These are phyloP conservation scores for Kwoniella europaea DNA, from an alignment of 768 basidiomycete species.

Conservation along the genomic window DNA sequence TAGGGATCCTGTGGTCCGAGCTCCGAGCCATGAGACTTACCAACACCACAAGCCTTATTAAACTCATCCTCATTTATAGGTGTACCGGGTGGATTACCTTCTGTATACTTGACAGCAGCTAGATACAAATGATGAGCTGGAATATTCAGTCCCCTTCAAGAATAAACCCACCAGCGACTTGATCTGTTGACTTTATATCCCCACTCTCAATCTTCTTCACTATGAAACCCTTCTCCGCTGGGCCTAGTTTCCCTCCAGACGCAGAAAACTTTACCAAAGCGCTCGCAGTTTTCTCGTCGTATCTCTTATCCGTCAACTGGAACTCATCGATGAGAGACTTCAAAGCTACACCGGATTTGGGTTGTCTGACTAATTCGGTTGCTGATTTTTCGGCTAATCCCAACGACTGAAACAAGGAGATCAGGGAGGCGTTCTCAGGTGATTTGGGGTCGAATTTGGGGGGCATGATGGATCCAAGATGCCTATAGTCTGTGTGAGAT, in stretches of 20 bases:
- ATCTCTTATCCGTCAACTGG: conserved; percentile 60
- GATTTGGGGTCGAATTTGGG: conserved; percentile 60
- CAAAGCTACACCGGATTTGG: conserved; percentile 74
- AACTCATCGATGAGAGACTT: conserved; percentile 71
- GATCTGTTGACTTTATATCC: conserved; percentile 78
- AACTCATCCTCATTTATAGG: conserved; percentile 73
- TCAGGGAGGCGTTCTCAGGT: conserved; percentile 60
- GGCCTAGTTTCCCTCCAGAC: conserved; percentile 67
- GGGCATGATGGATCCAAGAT: conserved; percentile 43
- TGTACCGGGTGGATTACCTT: conserved; percentile 62
- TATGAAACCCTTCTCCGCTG: conserved; percentile 67
- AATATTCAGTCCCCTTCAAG: neutral
- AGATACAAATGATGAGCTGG: neutral
- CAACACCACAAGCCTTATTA: conserved; percentile 81
- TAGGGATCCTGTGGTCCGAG: neutral
- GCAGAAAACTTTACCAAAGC: conserved; percentile 72
- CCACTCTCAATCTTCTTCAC: conserved; percentile 73
- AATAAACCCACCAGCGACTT: conserved; percentile 73
- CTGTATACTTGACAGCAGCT: conserved; percentile 77
- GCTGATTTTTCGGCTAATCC: conserved; percentile 79
- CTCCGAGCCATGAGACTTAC: conserved; percentile 63
- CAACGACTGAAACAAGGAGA: conserved; percentile 73
- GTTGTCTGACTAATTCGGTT: conserved; percentile 76
- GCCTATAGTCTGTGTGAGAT: neutral
- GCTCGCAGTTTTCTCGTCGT: conserved; percentile 78